Evolutionary conservation across 768 basidiomycete genomes (phyloP), one percentile per base, ranked within the genome.

Genomic region (Dioszegia crocea): DNA sequence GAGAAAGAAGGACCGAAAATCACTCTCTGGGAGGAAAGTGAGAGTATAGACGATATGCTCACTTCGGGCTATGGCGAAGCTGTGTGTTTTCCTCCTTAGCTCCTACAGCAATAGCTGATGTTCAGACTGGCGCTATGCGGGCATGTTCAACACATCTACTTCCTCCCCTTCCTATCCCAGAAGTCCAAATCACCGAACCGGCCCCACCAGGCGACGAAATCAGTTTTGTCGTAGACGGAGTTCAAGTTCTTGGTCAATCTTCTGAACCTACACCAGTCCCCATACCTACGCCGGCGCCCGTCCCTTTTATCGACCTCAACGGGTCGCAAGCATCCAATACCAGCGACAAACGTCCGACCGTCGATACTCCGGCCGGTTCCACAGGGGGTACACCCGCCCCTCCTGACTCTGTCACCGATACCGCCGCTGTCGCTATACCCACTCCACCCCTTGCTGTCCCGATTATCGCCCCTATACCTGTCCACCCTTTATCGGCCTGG

Each of bases 1-100:
- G 81, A 82, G 63, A 91, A 92, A 75, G 81, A 83, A 24, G 76
- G 64, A 24, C 46, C 60, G n/a, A 60, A 19, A 24, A 59, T 64
- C 30, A 21, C 26, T 11, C 56, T 66, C 31, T 60, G 63, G 55
- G 61, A 56, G 19, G 58, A 48, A 38, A 46, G 51, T 12, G 64
- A 60, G 10, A 48, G 50, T 3, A 49, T 68, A 2, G 61, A 67
- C 27, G 71, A 70, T 48, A 40, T 61, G 33, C 81, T 74, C 1
- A 49, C 82, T 17, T 76, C 81, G 14, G 71, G 76, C 3, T 73
- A 78, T 36, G 80, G 81, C 21, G 78, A 80, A 57, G 68, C 78
- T n/a, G 82, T 82, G 57, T 65, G 81, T 75, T 27, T 23, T 26
- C 36, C 16, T 16, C 14, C 31, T n/a, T n/a, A 24, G 14, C 16